Evolutionary conservation across 1,284 basidiomycete species (phyloP).

Genomic region (Clitocybe nebularis): DNA sequence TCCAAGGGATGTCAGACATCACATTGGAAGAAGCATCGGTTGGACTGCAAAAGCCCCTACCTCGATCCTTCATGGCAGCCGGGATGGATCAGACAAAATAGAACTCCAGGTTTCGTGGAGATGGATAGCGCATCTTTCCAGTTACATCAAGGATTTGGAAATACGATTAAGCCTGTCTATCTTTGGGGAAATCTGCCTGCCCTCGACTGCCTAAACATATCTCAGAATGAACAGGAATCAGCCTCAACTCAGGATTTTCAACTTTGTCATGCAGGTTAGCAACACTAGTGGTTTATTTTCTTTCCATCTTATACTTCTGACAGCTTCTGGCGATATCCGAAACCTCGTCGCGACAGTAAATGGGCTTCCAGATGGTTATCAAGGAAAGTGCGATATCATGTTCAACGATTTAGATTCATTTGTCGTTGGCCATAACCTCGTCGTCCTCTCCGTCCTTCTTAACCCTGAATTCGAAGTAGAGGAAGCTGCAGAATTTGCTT

Average conservation of each 20-base stretch:
- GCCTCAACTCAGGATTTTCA: slow-evolving; percentile 25
- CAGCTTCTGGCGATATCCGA: slow-evolving; percentile 21
- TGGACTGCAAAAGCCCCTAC: slow-evolving; percentile 18
- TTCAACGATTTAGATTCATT: slow-evolving; percentile 21
- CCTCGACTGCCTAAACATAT: slow-evolving; percentile 27
- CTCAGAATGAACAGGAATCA: slow-evolving; percentile 25
- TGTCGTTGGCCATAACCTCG: slow-evolving; percentile 19
- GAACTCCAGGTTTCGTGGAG: slow-evolving; percentile 16
- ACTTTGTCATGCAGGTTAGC: slow-evolving; percentile 32
- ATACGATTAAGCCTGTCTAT: too few species aligned
- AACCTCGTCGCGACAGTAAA: slow-evolving; percentile 24
- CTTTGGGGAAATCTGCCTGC: slow-evolving; percentile 28
- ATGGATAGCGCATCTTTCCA: slow-evolving; percentile 7
- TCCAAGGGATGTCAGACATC: slow-evolving; percentile 18
- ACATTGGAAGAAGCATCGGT: slow-evolving; percentile 21
- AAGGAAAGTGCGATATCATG: slow-evolving; percentile 21
- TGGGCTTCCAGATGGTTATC: slow-evolving; percentile 20
- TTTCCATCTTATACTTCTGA: background rate
- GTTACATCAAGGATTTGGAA: slow-evolving; percentile 4
- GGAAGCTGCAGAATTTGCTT: slow-evolving; percentile 22
- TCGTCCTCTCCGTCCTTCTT: slow-evolving; percentile 22
- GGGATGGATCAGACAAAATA: slow-evolving; percentile 17
- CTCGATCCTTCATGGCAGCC: slow-evolving; percentile 18
- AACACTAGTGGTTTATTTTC: background rate
- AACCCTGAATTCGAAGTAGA: slow-evolving; percentile 18